phyloP scores from a whole-genome alignment of 306 rosid species.

The Dryas drummondii region DNA sequence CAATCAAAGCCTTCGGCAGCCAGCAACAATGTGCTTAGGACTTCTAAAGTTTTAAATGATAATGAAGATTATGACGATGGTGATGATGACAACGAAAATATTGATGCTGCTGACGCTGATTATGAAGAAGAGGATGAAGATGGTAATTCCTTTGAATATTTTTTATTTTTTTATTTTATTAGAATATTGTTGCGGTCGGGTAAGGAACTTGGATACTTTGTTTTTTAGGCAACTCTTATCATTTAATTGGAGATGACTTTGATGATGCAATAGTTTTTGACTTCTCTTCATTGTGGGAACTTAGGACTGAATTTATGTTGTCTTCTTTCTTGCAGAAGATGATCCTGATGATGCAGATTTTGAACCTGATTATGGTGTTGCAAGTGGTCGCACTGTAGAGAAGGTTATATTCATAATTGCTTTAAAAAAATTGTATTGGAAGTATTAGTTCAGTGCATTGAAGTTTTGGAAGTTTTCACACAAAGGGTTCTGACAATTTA shows the following conservation, averaged over 20 bases:
- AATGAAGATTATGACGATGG: slow-evolving; percentile 39
- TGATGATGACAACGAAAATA: slow-evolving; percentile 39
- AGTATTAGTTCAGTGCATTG: slow-evolving; percentile 8
- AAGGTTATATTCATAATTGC: slow-evolving; percentile 54
- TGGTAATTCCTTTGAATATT: slow-evolving; percentile 46
- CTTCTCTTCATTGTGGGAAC: slow-evolving; percentile 11
- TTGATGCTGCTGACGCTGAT: slow-evolving; percentile 71
- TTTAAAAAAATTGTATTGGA: slow-evolving; percentile 13
- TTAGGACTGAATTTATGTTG: slow-evolving; percentile 8
- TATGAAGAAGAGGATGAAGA: slow-evolving; percentile 93
- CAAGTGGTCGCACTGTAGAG: slow-evolving; percentile 55
- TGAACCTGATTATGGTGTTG: slow-evolving; percentile 61
- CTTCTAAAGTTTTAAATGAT: slow-evolving; percentile 55
- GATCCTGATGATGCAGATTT: slow-evolving; percentile 96
- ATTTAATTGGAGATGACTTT: not conserved
- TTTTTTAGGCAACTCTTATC: not conserved
- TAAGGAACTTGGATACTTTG: not conserved
- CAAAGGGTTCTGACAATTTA: not conserved
- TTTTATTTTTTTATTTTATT: not conserved
- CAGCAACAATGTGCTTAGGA: slow-evolving; percentile 43
- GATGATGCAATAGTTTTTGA: slow-evolving; percentile 17
- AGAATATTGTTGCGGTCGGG: slow-evolving; percentile 25
- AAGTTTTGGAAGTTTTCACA: not conserved
- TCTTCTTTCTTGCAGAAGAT: slow-evolving; percentile 66
- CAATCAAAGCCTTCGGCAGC: slow-evolving; percentile 45